Conservation (phyloP, 2,329 filamentous ascomycete species). For the Colletotrichum liriopes region DNA sequence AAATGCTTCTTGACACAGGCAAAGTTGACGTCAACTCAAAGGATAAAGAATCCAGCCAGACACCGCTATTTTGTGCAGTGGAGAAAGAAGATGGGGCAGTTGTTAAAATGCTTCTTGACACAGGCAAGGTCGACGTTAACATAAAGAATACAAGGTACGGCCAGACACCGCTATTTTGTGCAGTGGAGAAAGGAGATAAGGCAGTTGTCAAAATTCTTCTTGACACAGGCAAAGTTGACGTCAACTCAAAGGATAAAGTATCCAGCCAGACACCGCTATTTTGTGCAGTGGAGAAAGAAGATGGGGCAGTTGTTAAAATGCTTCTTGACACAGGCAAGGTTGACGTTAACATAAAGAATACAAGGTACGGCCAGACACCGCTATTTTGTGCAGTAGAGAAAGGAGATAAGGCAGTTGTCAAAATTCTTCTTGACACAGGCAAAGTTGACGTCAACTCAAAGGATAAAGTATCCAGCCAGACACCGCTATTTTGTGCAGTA, state of each 20-base stretch:
- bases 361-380: not conserved
- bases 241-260: not conserved
- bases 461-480: not conserved
- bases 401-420: conserved; percentile 33
- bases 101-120: conserved; percentile 30
- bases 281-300: not conserved
- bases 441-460: not conserved
- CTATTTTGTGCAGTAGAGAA: not conserved
- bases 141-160: not conserved
- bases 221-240: not conserved
- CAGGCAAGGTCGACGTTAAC: not conserved
- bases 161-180: conserved; percentile 9
- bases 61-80: not conserved
- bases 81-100: conserved; percentile 25
- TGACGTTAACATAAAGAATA: not conserved
- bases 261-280: not conserved
- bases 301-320: not conserved
- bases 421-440: conserved; percentile 10
- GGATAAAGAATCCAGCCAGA: not conserved
- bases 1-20: not conserved
- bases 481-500: conserved; percentile 10
- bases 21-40: not conserved
- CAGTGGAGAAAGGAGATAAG: not conserved
- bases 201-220: not conserved
- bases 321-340: not conserved